Base-by-base conservation (phyloP, 495 filamentous ascomycete species). In the Aspergillus homomorphus region DNA sequence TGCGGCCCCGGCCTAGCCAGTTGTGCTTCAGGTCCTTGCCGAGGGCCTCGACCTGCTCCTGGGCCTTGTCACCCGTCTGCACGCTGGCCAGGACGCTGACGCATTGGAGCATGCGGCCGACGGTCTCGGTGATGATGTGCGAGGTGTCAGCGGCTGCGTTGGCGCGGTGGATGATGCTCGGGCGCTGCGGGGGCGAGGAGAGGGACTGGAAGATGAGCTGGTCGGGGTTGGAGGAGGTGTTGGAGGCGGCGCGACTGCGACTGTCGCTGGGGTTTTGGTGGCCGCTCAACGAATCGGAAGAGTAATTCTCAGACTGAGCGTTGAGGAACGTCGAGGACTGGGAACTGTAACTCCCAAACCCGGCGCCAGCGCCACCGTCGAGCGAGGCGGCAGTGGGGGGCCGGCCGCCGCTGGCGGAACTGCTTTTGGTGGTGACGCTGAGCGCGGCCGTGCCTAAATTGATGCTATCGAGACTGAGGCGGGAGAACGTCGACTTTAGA, bases 51-150 rank as follows among this genome's bases (percentile, higher is more conserved):
- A 97, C 88, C 73, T 84, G 88, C 51, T 81, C 82, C 72, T 95
- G 92, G 0, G 80, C 70, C n/a, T 86, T 83, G 62, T 95, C 90
- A 5, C 80, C 79, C 1, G 76, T 84, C 66, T 87, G 86, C 14
- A 95, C 83, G 61, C 86, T 87, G 10, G 89, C 88, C 1, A 98
- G 77, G 10, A 98, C 93, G 64, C 86, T 89, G 70, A 98, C 87
- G 68, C 95, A 98, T 73, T 98, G 94, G 59, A 98, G 81, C 92
- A 98, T 95, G 56, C 95, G 81, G 1, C 91, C 94, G 9, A 96
- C 93, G 54, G 91, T 96, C 59, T 97, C 92, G 15, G 94, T 97
- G 61, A 80, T 77, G 23, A 96, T 82, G 58, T 92, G 87, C 22
- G 91, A 89, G n/a, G 84, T 85, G 64, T 92, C 89, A 0, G 74